Evolutionary conservation across 2,329 filamentous ascomycete species (phyloP).

Genomic region (Exophiala calicioides): DNA sequence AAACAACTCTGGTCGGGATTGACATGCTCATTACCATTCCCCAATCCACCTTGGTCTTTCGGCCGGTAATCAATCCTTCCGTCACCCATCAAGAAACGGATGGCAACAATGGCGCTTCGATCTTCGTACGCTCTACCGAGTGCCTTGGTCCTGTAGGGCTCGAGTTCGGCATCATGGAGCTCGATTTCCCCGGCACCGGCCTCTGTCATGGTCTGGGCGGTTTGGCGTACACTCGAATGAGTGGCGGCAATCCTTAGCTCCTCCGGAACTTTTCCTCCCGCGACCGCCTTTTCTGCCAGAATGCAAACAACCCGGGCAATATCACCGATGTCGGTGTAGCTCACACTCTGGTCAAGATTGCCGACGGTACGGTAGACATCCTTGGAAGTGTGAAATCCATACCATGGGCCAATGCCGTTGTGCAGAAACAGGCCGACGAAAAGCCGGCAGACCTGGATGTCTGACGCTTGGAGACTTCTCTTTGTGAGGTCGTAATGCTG

Average conservation of each 20-base stretch:
- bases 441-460: constrained; percentile 35
- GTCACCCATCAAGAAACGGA: constrained; percentile 41
- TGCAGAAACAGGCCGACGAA: constrained; percentile 39
- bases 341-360: constrained; percentile 28
- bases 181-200: constrained; percentile 32
- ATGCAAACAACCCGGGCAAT: constrained; percentile 36
- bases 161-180: constrained; percentile 30
- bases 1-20: constrained; percentile 35
- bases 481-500: constrained; percentile 31
- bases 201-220: constrained; percentile 33
- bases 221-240: constrained; percentile 30
- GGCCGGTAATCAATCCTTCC: constrained; percentile 32
- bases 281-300: constrained; percentile 1
- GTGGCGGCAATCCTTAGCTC: constrained; percentile 35
- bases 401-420: constrained; percentile 39
- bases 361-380: constrained; percentile 37
- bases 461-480: constrained; percentile 9
- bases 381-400: constrained; percentile 35
- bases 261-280: constrained; percentile 31
- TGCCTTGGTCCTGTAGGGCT: constrained; percentile 32
- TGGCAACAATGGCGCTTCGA: constrained; percentile 32
- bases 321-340: constrained; percentile 38
- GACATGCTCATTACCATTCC: constrained; percentile 36
- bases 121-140: constrained; percentile 20
- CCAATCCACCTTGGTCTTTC: constrained; percentile 27